These are phyloP conservation scores for Russula sp. DNA, from an alignment of 768 basidiomycete species.

Conservation along the genomic window DNA sequence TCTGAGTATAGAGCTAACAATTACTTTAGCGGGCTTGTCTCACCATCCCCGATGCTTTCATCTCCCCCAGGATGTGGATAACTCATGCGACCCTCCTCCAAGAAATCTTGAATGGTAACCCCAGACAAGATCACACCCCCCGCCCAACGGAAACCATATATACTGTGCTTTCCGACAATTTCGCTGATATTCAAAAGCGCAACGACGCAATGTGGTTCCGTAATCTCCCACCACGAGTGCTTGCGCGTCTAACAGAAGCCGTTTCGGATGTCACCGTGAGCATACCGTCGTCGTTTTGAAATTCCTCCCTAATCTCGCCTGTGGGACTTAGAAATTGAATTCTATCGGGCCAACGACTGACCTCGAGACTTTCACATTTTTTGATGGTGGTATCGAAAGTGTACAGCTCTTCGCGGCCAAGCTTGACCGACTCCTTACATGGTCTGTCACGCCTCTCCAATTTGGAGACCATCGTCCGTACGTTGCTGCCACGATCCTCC, in stretches of 20 bases:
- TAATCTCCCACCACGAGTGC: constrained; percentile 52
- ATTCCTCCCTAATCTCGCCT: not conserved
- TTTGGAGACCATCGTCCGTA: constrained; percentile 78
- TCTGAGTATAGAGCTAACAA: not conserved
- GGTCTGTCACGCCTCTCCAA: constrained; percentile 74
- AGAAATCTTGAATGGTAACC: constrained; percentile 40
- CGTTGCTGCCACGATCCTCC: constrained; percentile 63
- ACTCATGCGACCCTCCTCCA: constrained; percentile 41
- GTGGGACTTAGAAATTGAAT: constrained; percentile 52
- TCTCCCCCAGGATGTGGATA: constrained; percentile 66
- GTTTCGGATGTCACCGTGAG: constrained; percentile 46
- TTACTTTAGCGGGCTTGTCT: constrained; percentile 53
- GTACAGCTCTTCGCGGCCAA: constrained; percentile 48
- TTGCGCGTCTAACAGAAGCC: constrained; percentile 54
- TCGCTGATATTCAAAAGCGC: constrained; percentile 62
- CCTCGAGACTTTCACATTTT: constrained; percentile 50
- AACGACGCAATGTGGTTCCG: constrained; percentile 78
- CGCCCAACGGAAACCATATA: constrained; percentile 29
- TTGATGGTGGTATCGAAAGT: constrained; percentile 36
- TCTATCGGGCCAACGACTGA: constrained; percentile 63
- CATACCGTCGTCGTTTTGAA: not conserved
- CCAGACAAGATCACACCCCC: constrained; percentile 26
- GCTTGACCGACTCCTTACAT: constrained; percentile 67
- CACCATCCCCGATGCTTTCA: constrained; percentile 64
- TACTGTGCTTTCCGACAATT: constrained; percentile 46